phyloP scores from a whole-genome alignment of 331 rosid genomes.

The Pyrus hybrid region DNA sequence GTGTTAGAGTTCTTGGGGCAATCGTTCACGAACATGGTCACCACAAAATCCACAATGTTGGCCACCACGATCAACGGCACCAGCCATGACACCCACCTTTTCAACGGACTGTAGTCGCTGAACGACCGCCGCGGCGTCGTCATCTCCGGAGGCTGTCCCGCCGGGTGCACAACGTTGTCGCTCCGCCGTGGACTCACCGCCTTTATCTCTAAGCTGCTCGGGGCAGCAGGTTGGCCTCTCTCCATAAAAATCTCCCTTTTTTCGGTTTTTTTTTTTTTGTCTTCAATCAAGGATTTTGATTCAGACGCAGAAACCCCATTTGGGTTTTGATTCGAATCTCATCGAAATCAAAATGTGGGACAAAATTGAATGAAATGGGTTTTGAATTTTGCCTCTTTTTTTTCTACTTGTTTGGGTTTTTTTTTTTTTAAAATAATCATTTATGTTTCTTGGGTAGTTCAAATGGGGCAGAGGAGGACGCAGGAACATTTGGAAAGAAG shows the following conservation, averaged over 20 bases:
- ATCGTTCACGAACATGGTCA: slow-evolving; percentile 63
- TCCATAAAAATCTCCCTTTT: slow-evolving; percentile 19
- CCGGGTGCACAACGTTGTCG: slow-evolving; percentile 11
- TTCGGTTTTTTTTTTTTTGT: no score
- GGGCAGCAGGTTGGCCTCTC: slow-evolving; percentile 10
- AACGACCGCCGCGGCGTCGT: background rate
- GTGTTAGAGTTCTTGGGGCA: slow-evolving; percentile 55
- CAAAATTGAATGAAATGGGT: background rate
- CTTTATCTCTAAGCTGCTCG: slow-evolving; percentile 27
- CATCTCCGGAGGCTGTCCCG: background rate
- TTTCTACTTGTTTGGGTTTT: background rate
- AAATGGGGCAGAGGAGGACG: no score
- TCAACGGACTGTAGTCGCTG: slow-evolving; percentile 35
- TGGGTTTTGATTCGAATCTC: background rate
- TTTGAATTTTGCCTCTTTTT: background rate
- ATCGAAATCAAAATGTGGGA: background rate
- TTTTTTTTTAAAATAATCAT: no score
- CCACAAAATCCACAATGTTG: slow-evolving; percentile 41
- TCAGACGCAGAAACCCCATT: background rate
- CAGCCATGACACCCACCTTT: slow-evolving; percentile 72
- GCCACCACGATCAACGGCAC: slow-evolving; percentile 71
- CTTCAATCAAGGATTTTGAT: background rate
- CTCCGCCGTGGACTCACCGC: slow-evolving; percentile 22
- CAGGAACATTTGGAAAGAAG: no score
- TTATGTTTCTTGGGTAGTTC: no score